Evolutionary conservation across 805 yeast species (phyloP).

Genomic region (Pichia deserticola): DNA sequence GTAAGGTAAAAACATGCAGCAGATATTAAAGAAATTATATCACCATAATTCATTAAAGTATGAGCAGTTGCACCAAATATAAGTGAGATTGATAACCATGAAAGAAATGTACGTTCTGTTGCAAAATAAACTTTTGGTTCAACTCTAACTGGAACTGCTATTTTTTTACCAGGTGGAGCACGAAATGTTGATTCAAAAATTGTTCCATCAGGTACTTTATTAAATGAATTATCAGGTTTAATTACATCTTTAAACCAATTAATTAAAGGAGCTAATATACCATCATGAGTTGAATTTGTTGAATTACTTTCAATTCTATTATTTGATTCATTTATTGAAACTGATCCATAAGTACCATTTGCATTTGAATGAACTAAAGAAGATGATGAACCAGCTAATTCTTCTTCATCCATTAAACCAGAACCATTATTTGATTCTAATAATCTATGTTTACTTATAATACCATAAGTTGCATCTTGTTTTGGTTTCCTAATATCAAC

Average conservation of each 20-base stretch:
- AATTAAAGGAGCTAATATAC: conserved; percentile 12
- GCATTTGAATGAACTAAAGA: neutral
- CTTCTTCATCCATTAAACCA: conserved; percentile 69
- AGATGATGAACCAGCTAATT: conserved; percentile 35
- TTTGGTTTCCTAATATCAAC: conserved; percentile 90
- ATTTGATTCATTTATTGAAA: conserved; percentile 23
- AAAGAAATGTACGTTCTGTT: conserved; percentile 87
- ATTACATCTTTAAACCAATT: conserved; percentile 13
- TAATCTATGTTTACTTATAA: conserved; percentile 39
- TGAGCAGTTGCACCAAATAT: conserved; percentile 85
- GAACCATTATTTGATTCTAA: conserved; percentile 40
- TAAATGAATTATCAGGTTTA: conserved; percentile 39
- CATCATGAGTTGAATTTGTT: conserved; percentile 5
- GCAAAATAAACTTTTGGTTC: conserved; percentile 99
- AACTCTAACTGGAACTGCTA: conserved; percentile 89
- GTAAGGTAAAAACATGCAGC: conserved; percentile 81
- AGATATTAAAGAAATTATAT: conserved; percentile 64
- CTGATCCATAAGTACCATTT: conserved; percentile 21
- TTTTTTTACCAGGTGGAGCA: conserved; percentile 84
- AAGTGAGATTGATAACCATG: conserved; percentile 91
- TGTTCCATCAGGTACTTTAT: conserved; percentile 56
- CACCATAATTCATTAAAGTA: conserved; percentile 79
- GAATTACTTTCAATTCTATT: conserved; percentile 24
- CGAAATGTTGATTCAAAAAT: conserved; percentile 47
- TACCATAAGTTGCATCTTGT: conserved; percentile 51